phyloP scores from a whole-genome alignment of 108 stramenopile genomes.

The Skeletonema potamos region DNA sequence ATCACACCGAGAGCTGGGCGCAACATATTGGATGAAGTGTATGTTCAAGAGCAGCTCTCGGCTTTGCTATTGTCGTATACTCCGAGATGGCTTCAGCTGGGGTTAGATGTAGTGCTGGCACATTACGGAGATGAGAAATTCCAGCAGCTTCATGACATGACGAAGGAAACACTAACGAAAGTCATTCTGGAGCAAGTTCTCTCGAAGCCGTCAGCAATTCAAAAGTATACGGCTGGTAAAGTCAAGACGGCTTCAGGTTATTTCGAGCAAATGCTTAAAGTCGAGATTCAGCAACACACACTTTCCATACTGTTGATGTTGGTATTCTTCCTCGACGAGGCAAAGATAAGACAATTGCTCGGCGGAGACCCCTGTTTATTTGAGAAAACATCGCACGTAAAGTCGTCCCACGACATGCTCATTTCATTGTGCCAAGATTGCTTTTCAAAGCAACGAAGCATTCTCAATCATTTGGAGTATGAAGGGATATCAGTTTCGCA shows the following conservation, averaged over 20 bases:
- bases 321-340: slow-evolving; percentile 82
- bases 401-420: slow-evolving; percentile 88
- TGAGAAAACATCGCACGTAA: slow-evolving; percentile 55
- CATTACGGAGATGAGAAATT: slow-evolving; percentile 46
- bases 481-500: slow-evolving; percentile 80
- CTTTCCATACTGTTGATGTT: slow-evolving; percentile 70
- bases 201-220: slow-evolving; percentile 55
- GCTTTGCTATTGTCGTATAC: slow-evolving; percentile 86
- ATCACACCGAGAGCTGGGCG: slow-evolving; percentile 70
- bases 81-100: slow-evolving; percentile 86
- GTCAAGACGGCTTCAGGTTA: slow-evolving; percentile 73
- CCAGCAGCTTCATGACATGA: slow-evolving; percentile 26
- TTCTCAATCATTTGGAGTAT: slow-evolving; percentile 80
- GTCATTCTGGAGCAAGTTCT: slow-evolving; percentile 72
- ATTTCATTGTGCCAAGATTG: slow-evolving; percentile 75
- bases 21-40: slow-evolving; percentile 84
- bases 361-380: slow-evolving; percentile 73
- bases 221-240: slow-evolving; percentile 73
- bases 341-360: slow-evolving; percentile 61
- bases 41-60: slow-evolving; percentile 60
- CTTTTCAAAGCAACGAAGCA: slow-evolving; percentile 82
- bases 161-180: slow-evolving; percentile 51
- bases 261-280: slow-evolving; percentile 68
- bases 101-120: slow-evolving; percentile 88
- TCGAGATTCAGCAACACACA: slow-evolving; percentile 62